Evolutionary conservation across 192 early-diverging fungal genomes (phyloP).

Genomic region (Gryganskiella cystojenkinii): DNA sequence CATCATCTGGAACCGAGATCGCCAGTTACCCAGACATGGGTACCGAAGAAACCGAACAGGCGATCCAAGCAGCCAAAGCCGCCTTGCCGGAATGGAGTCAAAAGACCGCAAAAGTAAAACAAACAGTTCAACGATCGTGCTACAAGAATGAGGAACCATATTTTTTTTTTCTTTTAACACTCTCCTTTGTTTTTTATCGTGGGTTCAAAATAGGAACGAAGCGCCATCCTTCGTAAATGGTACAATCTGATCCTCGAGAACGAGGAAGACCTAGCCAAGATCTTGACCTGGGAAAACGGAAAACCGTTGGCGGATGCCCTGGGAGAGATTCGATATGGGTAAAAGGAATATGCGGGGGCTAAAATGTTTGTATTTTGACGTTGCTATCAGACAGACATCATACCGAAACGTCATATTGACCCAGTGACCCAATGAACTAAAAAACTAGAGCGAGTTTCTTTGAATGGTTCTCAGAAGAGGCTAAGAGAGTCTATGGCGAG

Average conservation of each 20-base stretch:
- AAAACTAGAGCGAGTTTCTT: conserved; percentile 65
- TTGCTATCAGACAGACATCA: neutral
- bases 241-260: conserved; percentile 72
- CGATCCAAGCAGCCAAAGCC: conserved; percentile 65
- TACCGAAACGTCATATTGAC: neutral
- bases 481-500: conserved; percentile 81
- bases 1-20: conserved; percentile 69
- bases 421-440: no score
- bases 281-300: conserved; percentile 88
- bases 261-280: conserved; percentile 78
- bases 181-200: neutral
- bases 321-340: conserved; percentile 56
- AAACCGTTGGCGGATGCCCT: conserved; percentile 71
- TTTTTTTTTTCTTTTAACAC: no score
- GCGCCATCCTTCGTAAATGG: conserved; percentile 71
- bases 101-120: conserved; percentile 67
- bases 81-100: conserved; percentile 72
- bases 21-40: conserved; percentile 75
- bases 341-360: no score
- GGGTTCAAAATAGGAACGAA: conserved; percentile 55
- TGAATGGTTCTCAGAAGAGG: conserved; percentile 91
- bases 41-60: conserved; percentile 63
- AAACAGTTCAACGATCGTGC: no score
- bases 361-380: no score
- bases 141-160: no score